Percentiles rank a stretch among this genome's conserved stretches.
Conservation (phyloP, 805 yeast genomes). For the Sugiyamaella chiloensis region DNA sequence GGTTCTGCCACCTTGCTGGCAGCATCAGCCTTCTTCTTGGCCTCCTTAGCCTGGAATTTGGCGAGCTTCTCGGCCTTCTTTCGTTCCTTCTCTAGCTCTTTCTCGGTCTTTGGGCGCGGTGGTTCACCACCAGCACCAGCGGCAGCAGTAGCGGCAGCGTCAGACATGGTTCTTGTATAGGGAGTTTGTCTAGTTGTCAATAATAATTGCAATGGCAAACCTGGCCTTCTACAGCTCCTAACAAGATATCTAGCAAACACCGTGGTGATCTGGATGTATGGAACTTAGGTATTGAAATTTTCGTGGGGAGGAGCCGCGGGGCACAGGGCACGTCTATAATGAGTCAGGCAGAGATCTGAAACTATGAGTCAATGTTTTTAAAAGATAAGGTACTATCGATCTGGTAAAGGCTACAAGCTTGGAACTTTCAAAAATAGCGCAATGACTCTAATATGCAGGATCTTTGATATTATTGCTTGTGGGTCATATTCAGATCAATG, state of each 20-base stretch:
- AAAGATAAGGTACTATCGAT: too few species aligned
- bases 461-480: too few species aligned
- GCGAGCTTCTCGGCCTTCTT: constrained; percentile 86
- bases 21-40: constrained; percentile 53
- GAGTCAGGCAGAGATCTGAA: background rate
- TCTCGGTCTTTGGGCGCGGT: constrained; percentile 60
- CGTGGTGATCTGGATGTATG: background rate
- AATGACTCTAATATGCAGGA: too few species aligned
- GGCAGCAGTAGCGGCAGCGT: constrained; percentile 17
- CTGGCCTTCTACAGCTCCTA: background rate
- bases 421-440: too few species aligned
- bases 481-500: too few species aligned
- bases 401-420: too few species aligned
- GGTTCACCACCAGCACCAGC: constrained; percentile 24
- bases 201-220: background rate
- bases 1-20: constrained; percentile 34
- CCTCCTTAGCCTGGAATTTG: constrained; percentile 78
- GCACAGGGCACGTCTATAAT: background rate
- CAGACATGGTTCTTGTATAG: constrained; percentile 15
- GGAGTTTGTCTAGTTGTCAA: constrained; percentile 5
- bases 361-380: constrained; percentile 1
- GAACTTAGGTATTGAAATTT: background rate
- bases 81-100: constrained; percentile 81
- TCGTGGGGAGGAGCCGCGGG: constrained; percentile 1
- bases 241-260: constrained; percentile 6